Evolutionary conservation across 352 stramenopile species (phyloP).

Genomic region (Phytophthora agathidicida): DNA sequence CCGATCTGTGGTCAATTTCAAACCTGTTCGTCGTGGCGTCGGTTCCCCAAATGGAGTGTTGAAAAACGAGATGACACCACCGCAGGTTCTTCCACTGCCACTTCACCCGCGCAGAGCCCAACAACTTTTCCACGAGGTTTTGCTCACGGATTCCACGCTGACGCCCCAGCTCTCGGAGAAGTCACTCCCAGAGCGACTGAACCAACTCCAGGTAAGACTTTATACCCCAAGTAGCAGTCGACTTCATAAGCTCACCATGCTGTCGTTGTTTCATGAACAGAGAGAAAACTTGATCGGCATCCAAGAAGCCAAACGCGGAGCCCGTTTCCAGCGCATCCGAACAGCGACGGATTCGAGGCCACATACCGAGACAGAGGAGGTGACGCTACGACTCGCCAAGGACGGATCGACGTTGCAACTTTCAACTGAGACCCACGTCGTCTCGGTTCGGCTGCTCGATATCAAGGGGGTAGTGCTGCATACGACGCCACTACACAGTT

Average conservation of each 20-base stretch:
- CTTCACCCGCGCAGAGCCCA: slow-evolving; percentile 40
- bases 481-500: neutral
- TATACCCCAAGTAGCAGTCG: neutral
- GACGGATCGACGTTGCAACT: slow-evolving; percentile 24
- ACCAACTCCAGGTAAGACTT: slow-evolving; percentile 31
- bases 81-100: slow-evolving; percentile 12
- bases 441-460: slow-evolving; percentile 3
- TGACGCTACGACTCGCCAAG: slow-evolving; percentile 15
- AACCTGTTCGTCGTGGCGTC: slow-evolving; percentile 5
- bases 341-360: neutral
- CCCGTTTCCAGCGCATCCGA: slow-evolving; percentile 20
- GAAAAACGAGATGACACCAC: neutral
- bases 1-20: neutral
- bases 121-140: slow-evolving; percentile 46
- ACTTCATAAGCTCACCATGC: neutral
- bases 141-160: slow-evolving; percentile 19
- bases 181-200: slow-evolving; percentile 34
- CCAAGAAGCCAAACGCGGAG: slow-evolving; percentile 38
- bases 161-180: slow-evolving; percentile 30
- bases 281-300: slow-evolving; percentile 32
- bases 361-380: neutral
- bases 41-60: slow-evolving; percentile 4
- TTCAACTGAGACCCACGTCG: neutral
- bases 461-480: slow-evolving; percentile 18
- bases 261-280: slow-evolving; percentile 1